Conservation (phyloP, 768 basidiomycete genomes). For the Rhodotorula babjevae region DNA sequence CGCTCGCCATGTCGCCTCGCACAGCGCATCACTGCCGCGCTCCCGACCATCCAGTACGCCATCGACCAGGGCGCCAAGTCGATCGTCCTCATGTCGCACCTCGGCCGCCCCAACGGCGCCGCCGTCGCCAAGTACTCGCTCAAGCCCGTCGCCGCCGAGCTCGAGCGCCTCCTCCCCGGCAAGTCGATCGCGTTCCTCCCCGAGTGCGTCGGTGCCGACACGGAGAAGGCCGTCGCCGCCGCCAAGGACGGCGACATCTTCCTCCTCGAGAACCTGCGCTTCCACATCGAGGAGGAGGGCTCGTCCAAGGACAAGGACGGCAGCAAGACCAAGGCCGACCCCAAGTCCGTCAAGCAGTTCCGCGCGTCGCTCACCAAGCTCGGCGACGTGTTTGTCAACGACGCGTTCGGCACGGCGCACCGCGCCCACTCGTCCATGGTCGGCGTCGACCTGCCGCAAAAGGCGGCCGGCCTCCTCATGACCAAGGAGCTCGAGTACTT, state of each 20-base stretch:
- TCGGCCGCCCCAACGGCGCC: conserved; percentile 93
- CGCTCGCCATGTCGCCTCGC: too few relatives aligned
- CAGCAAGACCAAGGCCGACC: conserved; percentile 88
- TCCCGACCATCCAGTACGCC: conserved; percentile 92
- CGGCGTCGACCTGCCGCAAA: conserved; percentile 82
- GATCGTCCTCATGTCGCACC: conserved; percentile 93
- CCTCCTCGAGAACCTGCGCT: conserved; percentile 94
- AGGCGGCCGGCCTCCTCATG: conserved; percentile 92
- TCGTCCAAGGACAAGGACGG: conserved; percentile 89
- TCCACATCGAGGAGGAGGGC: conserved; percentile 98
- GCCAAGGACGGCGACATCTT: conserved; percentile 62
- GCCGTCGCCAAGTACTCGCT: conserved; percentile 83
- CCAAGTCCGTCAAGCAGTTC: conserved; percentile 73
- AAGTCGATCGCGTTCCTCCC: conserved; percentile 72
- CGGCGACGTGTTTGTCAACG: conserved; percentile 96
- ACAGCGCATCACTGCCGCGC: conserved; percentile 92
- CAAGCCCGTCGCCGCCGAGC: conserved; percentile 73
- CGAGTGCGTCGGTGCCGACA: conserved; percentile 80
- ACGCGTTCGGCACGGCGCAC: conserved; percentile 97
- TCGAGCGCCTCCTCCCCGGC: conserved; percentile 61
- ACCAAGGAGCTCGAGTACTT: conserved; percentile 99
- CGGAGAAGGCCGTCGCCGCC: conserved; percentile 69
- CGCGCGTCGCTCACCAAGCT: conserved; percentile 78
- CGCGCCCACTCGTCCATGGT: conserved; percentile 99
- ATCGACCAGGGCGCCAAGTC: conserved; percentile 76